Evolutionary conservation across 805 yeast genomes (phyloP).

Genomic region (Yarrowia porcina): DNA sequence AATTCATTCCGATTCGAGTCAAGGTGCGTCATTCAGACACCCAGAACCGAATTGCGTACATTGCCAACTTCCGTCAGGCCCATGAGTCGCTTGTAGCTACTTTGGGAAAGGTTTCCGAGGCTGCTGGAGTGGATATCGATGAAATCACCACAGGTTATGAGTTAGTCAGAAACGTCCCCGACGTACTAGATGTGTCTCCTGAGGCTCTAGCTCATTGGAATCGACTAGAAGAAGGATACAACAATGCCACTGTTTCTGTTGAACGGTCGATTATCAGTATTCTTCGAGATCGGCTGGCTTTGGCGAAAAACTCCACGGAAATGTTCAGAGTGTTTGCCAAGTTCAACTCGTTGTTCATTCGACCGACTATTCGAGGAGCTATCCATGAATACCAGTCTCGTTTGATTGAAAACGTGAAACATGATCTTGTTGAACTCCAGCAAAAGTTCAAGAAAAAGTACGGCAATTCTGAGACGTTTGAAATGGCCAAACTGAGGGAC

Average conservation of each 20-base stretch:
- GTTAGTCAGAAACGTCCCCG: constrained; percentile 41
- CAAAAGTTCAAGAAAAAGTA: constrained; percentile 41
- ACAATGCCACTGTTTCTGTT: constrained; percentile 43
- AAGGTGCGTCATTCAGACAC: constrained; percentile 44
- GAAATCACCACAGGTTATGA: constrained; percentile 31
- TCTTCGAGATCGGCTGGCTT: constrained; percentile 42
- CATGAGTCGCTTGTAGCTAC: constrained; percentile 52
- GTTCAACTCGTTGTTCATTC: constrained; percentile 48
- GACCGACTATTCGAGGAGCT: constrained; percentile 57
- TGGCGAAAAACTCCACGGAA: constrained; percentile 46
- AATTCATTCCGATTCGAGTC: constrained; percentile 62
- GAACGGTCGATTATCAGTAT: constrained; percentile 47
- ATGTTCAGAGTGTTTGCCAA: constrained; percentile 51
- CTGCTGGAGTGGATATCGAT: constrained; percentile 13
- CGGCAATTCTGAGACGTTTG: constrained; percentile 36
- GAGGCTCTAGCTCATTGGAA: constrained; percentile 42
- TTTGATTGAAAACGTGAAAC: constrained; percentile 48
- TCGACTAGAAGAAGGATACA: constrained; percentile 44
- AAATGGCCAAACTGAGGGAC: constrained; percentile 44
- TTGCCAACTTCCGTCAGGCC: constrained; percentile 47
- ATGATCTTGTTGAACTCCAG: constrained; percentile 47
- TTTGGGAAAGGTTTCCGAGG: constrained; percentile 33
- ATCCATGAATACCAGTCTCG: constrained; percentile 57
- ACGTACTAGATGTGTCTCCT: constrained; percentile 41
- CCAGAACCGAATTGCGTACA: constrained; percentile 45